Percentiles rank a stretch among this genome's conserved stretches.
phyloP scores from a whole-genome alignment of 768 basidiomycete species.

The Boletus subparvulus region DNA sequence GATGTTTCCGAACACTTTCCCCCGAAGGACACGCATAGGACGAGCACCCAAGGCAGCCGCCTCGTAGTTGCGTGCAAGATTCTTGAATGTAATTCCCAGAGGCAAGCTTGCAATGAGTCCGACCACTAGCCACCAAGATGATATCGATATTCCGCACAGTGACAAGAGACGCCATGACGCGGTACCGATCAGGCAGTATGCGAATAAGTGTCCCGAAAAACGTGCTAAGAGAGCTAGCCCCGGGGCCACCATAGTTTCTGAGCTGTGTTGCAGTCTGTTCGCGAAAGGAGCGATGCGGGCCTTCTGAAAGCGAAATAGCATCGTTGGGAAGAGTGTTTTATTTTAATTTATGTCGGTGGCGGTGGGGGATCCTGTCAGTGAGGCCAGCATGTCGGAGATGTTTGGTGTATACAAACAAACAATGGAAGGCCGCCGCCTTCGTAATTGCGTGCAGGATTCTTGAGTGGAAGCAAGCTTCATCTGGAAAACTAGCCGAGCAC shows the following conservation, averaged over 20 bases:
- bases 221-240: conserved; percentile 15
- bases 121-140: conserved; percentile 39
- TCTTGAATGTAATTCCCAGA: conserved; percentile 28
- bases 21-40: conserved; percentile 38
- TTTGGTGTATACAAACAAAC: no score
- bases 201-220: neutral
- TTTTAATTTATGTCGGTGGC: no score
- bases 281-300: no score
- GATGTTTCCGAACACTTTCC: conserved; percentile 44
- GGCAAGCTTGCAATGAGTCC: conserved; percentile 37
- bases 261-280: neutral
- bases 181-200: conserved; percentile 1
- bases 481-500: no score
- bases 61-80: conserved; percentile 31
- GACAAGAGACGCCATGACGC: conserved; percentile 7
- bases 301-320: no score
- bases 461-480: no score
- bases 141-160: conserved; percentile 25
- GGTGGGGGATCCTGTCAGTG: no score
- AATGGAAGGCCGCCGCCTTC: no score
- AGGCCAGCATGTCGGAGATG: no score
- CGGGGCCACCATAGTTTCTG: conserved; percentile 13
- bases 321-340: no score
- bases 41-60: conserved; percentile 49
- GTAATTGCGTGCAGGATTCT: no score